Conservation (phyloP, 2,329 filamentous ascomycete species). For the Rutstroemia sp. region DNA sequence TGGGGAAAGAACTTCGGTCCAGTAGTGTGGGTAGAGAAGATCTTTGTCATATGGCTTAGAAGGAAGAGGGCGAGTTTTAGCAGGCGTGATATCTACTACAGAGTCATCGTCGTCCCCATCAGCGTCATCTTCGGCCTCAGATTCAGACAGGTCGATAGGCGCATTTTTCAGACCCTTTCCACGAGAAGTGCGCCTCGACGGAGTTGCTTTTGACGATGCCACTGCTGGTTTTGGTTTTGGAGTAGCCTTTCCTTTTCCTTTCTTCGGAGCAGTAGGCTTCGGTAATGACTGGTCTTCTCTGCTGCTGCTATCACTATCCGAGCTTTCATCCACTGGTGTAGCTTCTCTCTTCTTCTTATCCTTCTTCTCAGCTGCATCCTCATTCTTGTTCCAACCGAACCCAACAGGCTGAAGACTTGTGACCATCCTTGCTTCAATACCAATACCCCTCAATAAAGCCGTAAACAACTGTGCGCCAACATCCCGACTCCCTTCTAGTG, state of each 20-base stretch:
- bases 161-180: slow-evolving; percentile 26
- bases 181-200: slow-evolving; percentile 19
- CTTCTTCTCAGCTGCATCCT: slow-evolving; percentile 56
- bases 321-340: slow-evolving; percentile 35
- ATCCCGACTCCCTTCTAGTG: slow-evolving; percentile 76
- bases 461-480: slow-evolving; percentile 86
- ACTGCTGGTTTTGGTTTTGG: slow-evolving; percentile 13
- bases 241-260: slow-evolving; percentile 16
- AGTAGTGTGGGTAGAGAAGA: slow-evolving; percentile 80
- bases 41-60: slow-evolving; percentile 61
- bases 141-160: slow-evolving; percentile 39
- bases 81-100: slow-evolving; percentile 44
- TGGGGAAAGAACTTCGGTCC: slow-evolving; percentile 83
- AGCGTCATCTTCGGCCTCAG: slow-evolving; percentile 41
- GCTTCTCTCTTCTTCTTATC: slow-evolving; percentile 21
- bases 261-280: slow-evolving; percentile 4
- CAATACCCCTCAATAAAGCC: slow-evolving; percentile 70
- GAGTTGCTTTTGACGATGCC: slow-evolving; percentile 17
- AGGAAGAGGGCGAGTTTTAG: slow-evolving; percentile 10
- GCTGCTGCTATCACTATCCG: background rate
- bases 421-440: slow-evolving; percentile 76
- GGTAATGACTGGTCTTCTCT: slow-evolving; percentile 10
- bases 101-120: slow-evolving; percentile 40
- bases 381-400: slow-evolving; percentile 82
- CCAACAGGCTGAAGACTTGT: slow-evolving; percentile 79